These are phyloP conservation scores for Cetraspora pellucida DNA, from an alignment of 192 early-diverging fungal genomes.

Conservation along the genomic window DNA sequence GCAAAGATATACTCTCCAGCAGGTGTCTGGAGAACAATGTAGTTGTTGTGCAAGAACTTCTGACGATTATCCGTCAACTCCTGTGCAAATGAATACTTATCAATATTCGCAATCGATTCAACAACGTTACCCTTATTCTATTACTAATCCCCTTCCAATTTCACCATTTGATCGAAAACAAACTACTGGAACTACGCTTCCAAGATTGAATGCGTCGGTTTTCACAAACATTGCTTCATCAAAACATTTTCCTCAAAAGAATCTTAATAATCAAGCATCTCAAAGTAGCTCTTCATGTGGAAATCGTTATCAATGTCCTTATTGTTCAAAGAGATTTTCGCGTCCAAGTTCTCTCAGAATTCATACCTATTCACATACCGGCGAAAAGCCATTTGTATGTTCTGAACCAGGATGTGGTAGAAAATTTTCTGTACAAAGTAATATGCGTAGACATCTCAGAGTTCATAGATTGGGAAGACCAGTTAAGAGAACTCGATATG, in stretches of 20 bases:
- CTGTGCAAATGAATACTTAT: background rate
- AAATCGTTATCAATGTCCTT: slow-evolving; percentile 61
- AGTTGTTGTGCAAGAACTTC: background rate
- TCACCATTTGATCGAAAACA: background rate
- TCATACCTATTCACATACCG: slow-evolving; percentile 77
- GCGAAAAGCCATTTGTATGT: slow-evolving; percentile 75
- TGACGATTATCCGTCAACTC: background rate
- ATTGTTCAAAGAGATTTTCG: slow-evolving; percentile 67
- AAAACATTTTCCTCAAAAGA: slow-evolving; percentile 35
- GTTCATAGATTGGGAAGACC: slow-evolving; percentile 52
- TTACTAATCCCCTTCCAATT: background rate
- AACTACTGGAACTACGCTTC: background rate
- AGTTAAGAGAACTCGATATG: slow-evolving; percentile 23
- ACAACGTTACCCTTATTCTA: background rate
- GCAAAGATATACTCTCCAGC: background rate
- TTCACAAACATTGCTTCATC: background rate
- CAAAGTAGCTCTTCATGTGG: slow-evolving; percentile 20
- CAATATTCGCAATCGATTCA: background rate
- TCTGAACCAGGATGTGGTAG: slow-evolving; percentile 63
- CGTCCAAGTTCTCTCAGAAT: slow-evolving; percentile 70
- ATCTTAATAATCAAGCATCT: slow-evolving; percentile 24
- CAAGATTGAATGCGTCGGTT: background rate
- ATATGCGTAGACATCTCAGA: slow-evolving; percentile 70
- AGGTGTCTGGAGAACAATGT: background rate
- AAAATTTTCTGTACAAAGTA: slow-evolving; percentile 73